Evolutionary conservation across 2,329 filamentous ascomycete genomes (phyloP), one percentile per base, ranked within the genome.

Genomic region (Fusarium sp.): DNA sequence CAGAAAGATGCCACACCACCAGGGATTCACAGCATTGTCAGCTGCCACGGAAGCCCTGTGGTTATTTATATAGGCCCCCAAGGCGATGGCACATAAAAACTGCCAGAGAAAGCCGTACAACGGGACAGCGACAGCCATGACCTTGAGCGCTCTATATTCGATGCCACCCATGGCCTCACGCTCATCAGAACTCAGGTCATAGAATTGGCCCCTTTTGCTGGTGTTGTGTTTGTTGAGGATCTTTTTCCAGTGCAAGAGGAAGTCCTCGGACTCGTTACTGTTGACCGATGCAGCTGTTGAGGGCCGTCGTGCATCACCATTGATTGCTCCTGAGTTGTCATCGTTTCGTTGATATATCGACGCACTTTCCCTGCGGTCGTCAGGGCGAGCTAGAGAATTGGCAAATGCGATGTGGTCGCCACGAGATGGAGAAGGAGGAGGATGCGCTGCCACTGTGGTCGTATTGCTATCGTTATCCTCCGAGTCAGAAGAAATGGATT

Each of bases 1-100:
- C 65, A 91, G 90, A 79, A 92, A 93, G 46, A 89, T 85, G 41
- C 90, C 90, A 3, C 89, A 82, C 90, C 90, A 92, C 88, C 88
- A 92, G 36, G 90, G 87, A 62, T 89, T 88, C 57, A 90, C 83
- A 12, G 86, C 88, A 75, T 92, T 91, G 6, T 76, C 78, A 3
- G 79, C 74, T 1, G 89, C 83, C 5, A 83, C 80, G 9, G 80
- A 79, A 1, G 87, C 80, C 44, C 84, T 83, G 66, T 90, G 84
- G 62, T 81, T 77, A 15, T 83, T 83, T 57, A 91, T 87, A 83
- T 88, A 92, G 15, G 88, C 88, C 10, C 87, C 90, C 10, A 92
- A 80, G 2, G 86, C 85, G n/a, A 92, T 72, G 65, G 82, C 84
- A 2, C 88, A 87, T 5, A 91, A 76, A 3, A 90, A 60, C 73